Evolutionary conservation across 2,329 filamentous ascomycete genomes (phyloP), one percentile per base, ranked within the genome.

Genomic region (Chaetothyriales sp.): DNA sequence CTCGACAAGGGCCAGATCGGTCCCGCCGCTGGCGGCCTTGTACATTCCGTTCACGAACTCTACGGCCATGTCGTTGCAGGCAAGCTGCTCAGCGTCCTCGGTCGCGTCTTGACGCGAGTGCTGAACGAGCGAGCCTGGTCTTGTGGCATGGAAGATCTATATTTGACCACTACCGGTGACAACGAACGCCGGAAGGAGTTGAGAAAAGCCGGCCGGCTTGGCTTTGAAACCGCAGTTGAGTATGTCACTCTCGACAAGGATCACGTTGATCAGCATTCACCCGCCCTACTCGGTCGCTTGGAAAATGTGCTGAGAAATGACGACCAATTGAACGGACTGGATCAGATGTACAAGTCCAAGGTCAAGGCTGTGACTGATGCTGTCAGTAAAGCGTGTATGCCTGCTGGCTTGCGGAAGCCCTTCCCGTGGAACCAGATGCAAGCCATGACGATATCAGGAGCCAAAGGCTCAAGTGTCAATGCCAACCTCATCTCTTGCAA

Each of bases 341-440:
- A 98, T 75, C 76, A 84, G 57, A 74, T 97, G 59, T 87, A 87
- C 68, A 97, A 94, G 64, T 75, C 77, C 22, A 76, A 76, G 48
- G 84, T 81, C 48, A 74, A 75, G 10, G 69, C 77, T 2, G 77
- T 98, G 22, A 95, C 90, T 3, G 82, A 85, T 15, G 78, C 75
- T 1, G 83, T 97, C 45, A 94, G 89, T 8, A 75, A 75, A 46
- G 78, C 79, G 1, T 95, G 89, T 68, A 76, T 98, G 59, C 92
- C 92, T 0, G 70, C 73, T 18, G 88, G 86, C 44, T 78, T 98
- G 25, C 82, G 86, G 62, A 98, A 97, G 70, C 80, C 85, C 6
- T 98, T 98, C 69, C 92, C 92, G 1, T 85, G 84, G 64, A 98
- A 98, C 64, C 90, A 97, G 70, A 98, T 98, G 90, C 92, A 98